phyloP scores from a whole-genome alignment of 441 rosid species.

The Bruguiera hainesii region DNA sequence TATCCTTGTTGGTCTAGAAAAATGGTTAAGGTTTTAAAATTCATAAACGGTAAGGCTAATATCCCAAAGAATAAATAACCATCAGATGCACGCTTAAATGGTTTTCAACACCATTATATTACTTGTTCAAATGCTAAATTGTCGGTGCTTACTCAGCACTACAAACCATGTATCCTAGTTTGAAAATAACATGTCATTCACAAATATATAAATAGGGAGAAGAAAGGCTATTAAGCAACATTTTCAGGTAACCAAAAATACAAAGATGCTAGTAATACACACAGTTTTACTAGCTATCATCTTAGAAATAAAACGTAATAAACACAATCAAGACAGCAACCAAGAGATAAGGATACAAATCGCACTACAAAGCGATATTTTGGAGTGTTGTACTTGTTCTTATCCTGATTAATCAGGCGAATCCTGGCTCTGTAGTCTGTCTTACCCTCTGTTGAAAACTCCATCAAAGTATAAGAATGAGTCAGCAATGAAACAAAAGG shows the following conservation, averaged over 20 bases:
- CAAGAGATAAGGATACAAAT: conserved; percentile 45
- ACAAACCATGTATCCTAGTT: too few species aligned
- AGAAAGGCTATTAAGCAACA: too few species aligned
- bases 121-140: too few species aligned
- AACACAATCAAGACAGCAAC: too few species aligned
- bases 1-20: conserved; percentile 70
- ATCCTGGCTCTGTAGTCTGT: conserved; percentile 93
- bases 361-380: conserved; percentile 85
- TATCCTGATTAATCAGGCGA: conserved; percentile 84
- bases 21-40: conserved; percentile 3
- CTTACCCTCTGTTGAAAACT: conserved; percentile 53
- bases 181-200: too few species aligned
- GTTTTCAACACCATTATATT: too few species aligned
- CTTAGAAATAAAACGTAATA: not conserved
- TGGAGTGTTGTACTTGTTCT: conserved; percentile 94
- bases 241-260: too few species aligned
- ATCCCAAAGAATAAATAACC: not conserved
- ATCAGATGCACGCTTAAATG: too few species aligned
- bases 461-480: not conserved
- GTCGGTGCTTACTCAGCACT: too few species aligned
- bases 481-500: not conserved
- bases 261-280: not conserved
- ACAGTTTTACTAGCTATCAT: not conserved
- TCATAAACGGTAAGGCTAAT: not conserved
- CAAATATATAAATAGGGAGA: too few species aligned